Evolutionary conservation across 441 rosid species (phyloP).

Genomic region (Pelargonium cotyledonis): DNA sequence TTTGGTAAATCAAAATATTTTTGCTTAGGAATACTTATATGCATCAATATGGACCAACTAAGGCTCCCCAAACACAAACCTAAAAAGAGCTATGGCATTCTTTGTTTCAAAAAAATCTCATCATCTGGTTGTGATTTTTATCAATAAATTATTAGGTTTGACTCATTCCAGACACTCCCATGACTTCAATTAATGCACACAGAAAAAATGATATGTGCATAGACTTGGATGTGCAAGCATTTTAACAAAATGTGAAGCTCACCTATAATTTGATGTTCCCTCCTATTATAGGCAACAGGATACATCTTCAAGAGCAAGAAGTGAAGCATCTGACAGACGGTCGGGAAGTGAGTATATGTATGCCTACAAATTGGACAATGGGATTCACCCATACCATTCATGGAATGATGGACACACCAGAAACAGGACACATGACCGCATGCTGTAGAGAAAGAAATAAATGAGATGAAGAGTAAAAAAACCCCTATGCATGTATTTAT

Average conservation of each 20-base stretch:
- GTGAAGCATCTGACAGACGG: constrained; percentile 55
- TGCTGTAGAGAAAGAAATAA: constrained; percentile 34
- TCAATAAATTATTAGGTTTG: neutral
- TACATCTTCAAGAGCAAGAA: constrained; percentile 56
- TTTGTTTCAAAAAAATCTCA: too few relatives aligned
- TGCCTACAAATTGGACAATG: constrained; percentile 66
- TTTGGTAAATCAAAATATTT: neutral
- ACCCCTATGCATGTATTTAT: neutral
- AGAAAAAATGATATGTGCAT: neutral
- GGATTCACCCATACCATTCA: constrained; percentile 32
- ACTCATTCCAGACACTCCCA: neutral
- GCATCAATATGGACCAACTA: neutral
- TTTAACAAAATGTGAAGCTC: constrained; percentile 16
- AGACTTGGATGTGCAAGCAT: neutral
- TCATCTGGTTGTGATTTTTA: too few relatives aligned
- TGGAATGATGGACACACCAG: constrained; percentile 75
- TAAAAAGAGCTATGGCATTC: neutral
- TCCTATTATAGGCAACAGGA: constrained; percentile 46
- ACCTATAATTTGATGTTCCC: constrained; percentile 53
- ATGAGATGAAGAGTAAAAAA: neutral
- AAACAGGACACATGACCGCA: constrained; percentile 91
- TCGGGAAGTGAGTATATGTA: constrained; percentile 57
- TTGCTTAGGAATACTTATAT: neutral
- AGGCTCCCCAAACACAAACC: neutral
- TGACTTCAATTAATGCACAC: neutral